Percentiles rank a stretch among this genome's conserved stretches.
These are phyloP conservation scores for Paecilomyces niveus DNA, from an alignment of 2,329 filamentous ascomycete genomes.

Conservation along the genomic window DNA sequence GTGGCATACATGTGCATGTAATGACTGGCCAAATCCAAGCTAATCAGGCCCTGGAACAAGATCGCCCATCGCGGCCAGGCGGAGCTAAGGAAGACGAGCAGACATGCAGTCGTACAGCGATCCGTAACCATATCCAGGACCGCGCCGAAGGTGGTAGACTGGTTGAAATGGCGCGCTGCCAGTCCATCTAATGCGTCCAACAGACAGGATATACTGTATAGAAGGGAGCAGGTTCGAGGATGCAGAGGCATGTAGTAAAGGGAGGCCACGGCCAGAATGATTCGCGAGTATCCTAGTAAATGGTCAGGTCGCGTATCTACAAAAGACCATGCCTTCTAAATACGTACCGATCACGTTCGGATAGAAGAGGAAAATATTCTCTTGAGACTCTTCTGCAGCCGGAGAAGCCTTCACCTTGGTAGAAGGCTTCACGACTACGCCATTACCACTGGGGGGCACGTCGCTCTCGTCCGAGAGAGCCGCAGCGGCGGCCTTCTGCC, in stretches of 20 bases:
- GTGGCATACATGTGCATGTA: conserved; percentile 99
- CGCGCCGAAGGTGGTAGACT: conserved; percentile 91
- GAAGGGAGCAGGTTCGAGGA: conserved; percentile 82
- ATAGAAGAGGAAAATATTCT: conserved; percentile 77
- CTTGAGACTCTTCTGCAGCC: conserved; percentile 34
- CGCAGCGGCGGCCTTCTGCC: conserved; percentile 30
- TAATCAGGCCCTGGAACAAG: conserved; percentile 88
- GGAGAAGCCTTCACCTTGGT: conserved; percentile 22
- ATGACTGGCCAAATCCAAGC: conserved; percentile 87
- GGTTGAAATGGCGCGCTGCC: conserved; percentile 78
- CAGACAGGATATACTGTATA: conserved; percentile 86
- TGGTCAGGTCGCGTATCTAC: neutral
- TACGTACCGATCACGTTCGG: conserved; percentile 71
- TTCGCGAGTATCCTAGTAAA: conserved; percentile 62
- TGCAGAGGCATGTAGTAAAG: conserved; percentile 99
- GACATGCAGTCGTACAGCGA: conserved; percentile 89
- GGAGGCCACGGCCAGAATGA: conserved; percentile 77
- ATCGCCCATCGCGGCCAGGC: conserved; percentile 93
- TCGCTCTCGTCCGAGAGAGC: conserved; percentile 24
- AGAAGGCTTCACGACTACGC: conserved; percentile 21
- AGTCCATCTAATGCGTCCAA: conserved; percentile 93
- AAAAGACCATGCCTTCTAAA: neutral
- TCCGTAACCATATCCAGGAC: conserved; percentile 99
- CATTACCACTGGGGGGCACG: conserved; percentile 21
- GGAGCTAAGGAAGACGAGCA: conserved; percentile 89